Base-by-base conservation (phyloP, 192 early-diverging fungal species). In the Entomortierella beljakovae region DNA sequence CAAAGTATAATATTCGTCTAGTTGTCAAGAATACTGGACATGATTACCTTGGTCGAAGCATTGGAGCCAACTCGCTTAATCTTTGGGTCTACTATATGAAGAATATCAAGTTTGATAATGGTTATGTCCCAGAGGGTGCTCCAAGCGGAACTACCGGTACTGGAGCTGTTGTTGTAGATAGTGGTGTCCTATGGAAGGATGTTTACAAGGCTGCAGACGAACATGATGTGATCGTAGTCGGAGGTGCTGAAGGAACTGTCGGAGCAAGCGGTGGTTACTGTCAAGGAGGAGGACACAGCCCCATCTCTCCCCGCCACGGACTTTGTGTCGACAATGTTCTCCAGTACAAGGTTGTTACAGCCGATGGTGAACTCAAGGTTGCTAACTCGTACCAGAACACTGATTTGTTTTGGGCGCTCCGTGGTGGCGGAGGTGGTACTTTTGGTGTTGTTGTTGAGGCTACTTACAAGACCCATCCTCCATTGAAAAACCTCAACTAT, bases 371-470 rank as follows among this genome's bases (percentile, higher is more conserved):
- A 22, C 32, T 84, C 20, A 32, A 67, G 0, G 63, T 68, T 43
- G 80, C 79, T 26, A 87, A 84, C 75, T 40, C 58, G 1, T 54
- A 76, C 51, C 54, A 62, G 43, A 81, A 88, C 64, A 2, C 67
- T 10, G 87, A 90, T 67, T 58, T 91, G 9, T 90, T 89, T 50
- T 89, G 86, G 83, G 88, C 87, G 9, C 54, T 90, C 15, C 87
- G 88, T 33, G 90, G 90, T n/a, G 89, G 82, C 35, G 88, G 88
- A 28, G 84, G 81, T 29, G 64, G 46, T 0, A 61, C 50, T 33
- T 83, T 65, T 67, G 81, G 64, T 23, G 76, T 74, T 40, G 66
- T 83, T 9, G 71, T 75, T 18, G 64, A 75, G 26, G 71, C 71
- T 9, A 49, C 61, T 10, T 67, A 67, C 48, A 31, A 33, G n/a